Percentiles rank a stretch among this genome's conserved stretches.
These are phyloP conservation scores for Poa pratensis DNA, from an alignment of 176 grass and related monocot species.

Conservation along the genomic window DNA sequence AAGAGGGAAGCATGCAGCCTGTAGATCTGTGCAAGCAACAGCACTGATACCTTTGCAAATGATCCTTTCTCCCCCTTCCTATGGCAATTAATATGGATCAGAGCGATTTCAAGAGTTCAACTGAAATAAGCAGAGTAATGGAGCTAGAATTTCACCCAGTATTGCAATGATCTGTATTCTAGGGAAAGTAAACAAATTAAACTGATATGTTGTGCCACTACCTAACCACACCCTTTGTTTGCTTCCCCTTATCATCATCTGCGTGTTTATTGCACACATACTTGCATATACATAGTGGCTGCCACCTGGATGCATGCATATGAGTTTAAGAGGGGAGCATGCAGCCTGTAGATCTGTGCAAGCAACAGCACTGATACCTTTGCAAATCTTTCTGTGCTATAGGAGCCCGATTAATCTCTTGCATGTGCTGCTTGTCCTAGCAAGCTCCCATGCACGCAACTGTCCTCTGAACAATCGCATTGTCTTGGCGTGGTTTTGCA, in stretches of 20 bases:
- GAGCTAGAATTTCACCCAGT: too few relatives aligned
- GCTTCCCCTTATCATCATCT: slow-evolving; percentile 48
- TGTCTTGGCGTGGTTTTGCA: slow-evolving; percentile 28
- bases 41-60: too few relatives aligned
- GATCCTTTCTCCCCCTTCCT: too few relatives aligned
- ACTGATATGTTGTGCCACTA: background rate
- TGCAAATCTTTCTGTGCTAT: slow-evolving; percentile 51
- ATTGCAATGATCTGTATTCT: too few relatives aligned
- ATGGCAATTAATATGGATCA: too few relatives aligned
- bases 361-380: slow-evolving; percentile 48
- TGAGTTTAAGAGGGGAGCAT: slow-evolving; percentile 33
- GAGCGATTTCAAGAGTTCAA: too few relatives aligned
- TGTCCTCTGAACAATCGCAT: slow-evolving; percentile 31
- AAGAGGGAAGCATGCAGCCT: too few relatives aligned
- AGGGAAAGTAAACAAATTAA: too few relatives aligned
- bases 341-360: slow-evolving; percentile 46
- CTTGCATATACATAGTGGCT: slow-evolving; percentile 22
- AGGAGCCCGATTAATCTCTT: slow-evolving; percentile 36
- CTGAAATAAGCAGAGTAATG: too few relatives aligned
- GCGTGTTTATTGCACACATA: slow-evolving; percentile 4
- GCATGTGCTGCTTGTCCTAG: slow-evolving; percentile 51
- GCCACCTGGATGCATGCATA: slow-evolving; percentile 53
- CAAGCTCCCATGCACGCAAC: slow-evolving; percentile 1
- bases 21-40: too few relatives aligned
- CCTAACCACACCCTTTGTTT: slow-evolving; percentile 50